Base-by-base conservation (phyloP, 2,329 filamentous ascomycete species). In the Orbilia quercus region DNA sequence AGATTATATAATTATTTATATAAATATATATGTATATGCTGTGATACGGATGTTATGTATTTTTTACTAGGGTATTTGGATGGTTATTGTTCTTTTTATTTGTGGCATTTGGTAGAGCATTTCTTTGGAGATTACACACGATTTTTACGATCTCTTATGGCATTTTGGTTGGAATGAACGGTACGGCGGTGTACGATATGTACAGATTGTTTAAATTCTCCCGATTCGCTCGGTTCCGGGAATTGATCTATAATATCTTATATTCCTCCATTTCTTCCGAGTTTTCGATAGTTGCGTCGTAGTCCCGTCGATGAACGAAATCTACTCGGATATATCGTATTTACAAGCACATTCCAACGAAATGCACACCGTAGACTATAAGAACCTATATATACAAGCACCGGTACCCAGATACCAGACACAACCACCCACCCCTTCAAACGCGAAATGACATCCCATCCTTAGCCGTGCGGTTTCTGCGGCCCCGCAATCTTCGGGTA, bases 401-500 rank as follows among this genome's bases (percentile, higher is more conserved):
- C 7, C 7, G 22, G 9, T 12, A 20, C n/a, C n/a, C n/a, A n/a
- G n/a, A n/a, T n/a, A n/a, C n/a, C n/a, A n/a, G n/a, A n/a, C n/a
- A n/a, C n/a, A n/a, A n/a, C n/a, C n/a, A n/a, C n/a, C n/a, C n/a
- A n/a, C n/a, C n/a, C n/a, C n/a, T n/a, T n/a, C n/a, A n/a, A n/a
- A n/a, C n/a, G n/a, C 38, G 22, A n/a, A 9, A 16, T n/a, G 25
- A 36, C 42, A 50, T n/a, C 7, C 9, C 28, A 25, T 22, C 23
- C 34, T 47, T 57, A 72, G 2, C 36, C 45, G 28, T 72, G 67
- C 25, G 67, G 67, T 42, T 93, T 87, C 86, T 88, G 83, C 76
- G 88, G 85, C 79, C 89, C 85, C 82, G 89, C 86, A 84, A 96
- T 84, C 80, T 89, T 87, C 12, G 88, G 87, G 78, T 90, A 90